These are phyloP conservation scores for Imleria badia DNA, from an alignment of 768 basidiomycete genomes.

Conservation along the genomic window DNA sequence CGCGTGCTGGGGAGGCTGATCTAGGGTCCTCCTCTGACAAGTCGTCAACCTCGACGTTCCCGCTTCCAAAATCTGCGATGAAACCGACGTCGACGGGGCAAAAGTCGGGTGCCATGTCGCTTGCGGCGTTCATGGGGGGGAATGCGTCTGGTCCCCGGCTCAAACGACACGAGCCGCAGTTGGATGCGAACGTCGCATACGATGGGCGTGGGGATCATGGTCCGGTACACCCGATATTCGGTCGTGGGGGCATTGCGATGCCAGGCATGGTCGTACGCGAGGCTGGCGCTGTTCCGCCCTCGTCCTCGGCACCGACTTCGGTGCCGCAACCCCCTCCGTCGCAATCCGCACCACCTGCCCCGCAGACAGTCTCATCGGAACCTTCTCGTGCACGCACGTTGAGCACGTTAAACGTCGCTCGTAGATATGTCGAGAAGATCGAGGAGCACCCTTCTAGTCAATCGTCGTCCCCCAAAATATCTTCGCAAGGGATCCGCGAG, in stretches of 20 bases:
- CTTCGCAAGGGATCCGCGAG: constrained; percentile 38
- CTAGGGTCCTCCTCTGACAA: constrained; percentile 4
- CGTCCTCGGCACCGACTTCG: constrained; percentile 3
- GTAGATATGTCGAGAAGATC: constrained; percentile 37
- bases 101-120: constrained; percentile 57
- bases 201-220: constrained; percentile 55
- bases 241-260: constrained; percentile 72
- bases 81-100: constrained; percentile 9
- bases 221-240: constrained; percentile 73
- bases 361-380: constrained; percentile 16
- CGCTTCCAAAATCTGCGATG: constrained; percentile 13
- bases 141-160: constrained; percentile 72
- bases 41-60: not conserved
- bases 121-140: constrained; percentile 83
- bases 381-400: constrained; percentile 27
- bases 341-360: not conserved
- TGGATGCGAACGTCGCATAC: constrained; percentile 64
- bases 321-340: constrained; percentile 2
- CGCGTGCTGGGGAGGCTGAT: constrained; percentile 13
- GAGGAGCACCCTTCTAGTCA: constrained; percentile 38
- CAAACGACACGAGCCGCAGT: constrained; percentile 70
- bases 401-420: constrained; percentile 37
- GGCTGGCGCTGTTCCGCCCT: not conserved
- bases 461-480: constrained; percentile 27
- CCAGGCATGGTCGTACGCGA: constrained; percentile 55